phyloP scores from a whole-genome alignment of 2,329 filamentous ascomycete genomes.

The Colletotrichum liriopes region DNA sequence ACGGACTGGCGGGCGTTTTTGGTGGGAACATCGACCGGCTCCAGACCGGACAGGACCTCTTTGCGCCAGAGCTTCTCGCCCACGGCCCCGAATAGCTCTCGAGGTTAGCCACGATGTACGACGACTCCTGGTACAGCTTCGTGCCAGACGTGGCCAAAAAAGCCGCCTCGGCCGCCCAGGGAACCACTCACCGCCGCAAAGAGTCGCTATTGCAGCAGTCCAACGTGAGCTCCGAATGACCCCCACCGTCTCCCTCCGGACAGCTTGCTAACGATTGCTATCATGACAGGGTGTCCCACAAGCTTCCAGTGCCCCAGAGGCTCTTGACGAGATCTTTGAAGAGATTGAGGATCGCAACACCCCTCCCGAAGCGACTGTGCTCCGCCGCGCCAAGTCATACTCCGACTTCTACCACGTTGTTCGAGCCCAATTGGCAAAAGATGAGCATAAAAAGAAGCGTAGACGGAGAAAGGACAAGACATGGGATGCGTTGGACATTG shows the following conservation, averaged over 20 bases:
- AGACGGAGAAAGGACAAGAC: conserved; percentile 59
- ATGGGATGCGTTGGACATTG: conserved; percentile 67
- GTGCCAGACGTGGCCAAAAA: conserved; percentile 74
- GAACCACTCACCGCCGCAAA: conserved; percentile 73
- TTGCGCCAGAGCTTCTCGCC: conserved; percentile 12
- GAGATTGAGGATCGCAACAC: conserved; percentile 68
- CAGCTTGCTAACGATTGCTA: conserved; percentile 35
- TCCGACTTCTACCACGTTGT: conserved; percentile 81
- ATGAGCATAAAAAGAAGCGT: conserved; percentile 57
- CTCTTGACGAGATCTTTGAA: conserved; percentile 72
- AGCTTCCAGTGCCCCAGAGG: conserved; percentile 65
- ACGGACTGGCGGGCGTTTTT: neutral
- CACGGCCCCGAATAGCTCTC: conserved; percentile 6
- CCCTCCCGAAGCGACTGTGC: conserved; percentile 77
- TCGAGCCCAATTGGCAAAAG: conserved; percentile 69
- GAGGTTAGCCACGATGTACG: conserved; percentile 72
- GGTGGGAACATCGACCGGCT: conserved; percentile 26
- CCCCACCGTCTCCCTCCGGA: conserved; percentile 20
- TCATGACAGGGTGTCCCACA: conserved; percentile 66
- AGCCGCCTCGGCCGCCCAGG: conserved; percentile 59
- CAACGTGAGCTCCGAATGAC: conserved; percentile 64
- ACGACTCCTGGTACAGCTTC: conserved; percentile 88
- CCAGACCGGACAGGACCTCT: conserved; percentile 25
- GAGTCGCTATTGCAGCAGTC: conserved; percentile 79
- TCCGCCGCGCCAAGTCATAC: conserved; percentile 81